phyloP scores from a whole-genome alignment of 345 rosid species.

The Angophora floribunda region DNA sequence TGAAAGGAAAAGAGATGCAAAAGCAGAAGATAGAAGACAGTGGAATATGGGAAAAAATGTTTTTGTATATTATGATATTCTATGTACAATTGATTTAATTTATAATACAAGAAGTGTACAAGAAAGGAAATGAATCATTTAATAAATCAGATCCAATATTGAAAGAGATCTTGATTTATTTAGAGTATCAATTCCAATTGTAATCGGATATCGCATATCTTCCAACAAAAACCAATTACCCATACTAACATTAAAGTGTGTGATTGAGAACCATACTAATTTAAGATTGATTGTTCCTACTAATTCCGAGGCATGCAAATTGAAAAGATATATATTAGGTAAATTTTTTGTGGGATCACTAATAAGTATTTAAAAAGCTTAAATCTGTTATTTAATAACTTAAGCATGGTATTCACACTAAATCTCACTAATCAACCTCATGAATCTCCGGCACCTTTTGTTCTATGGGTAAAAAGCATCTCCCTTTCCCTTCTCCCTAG shows the following conservation, averaged over 20 bases:
- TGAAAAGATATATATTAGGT: neutral
- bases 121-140: no score
- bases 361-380: no score
- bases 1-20: no score
- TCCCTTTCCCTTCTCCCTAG: neutral
- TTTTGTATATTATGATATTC: no score
- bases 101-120: no score
- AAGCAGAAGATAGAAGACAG: no score
- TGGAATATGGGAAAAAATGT: no score
- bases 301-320: neutral
- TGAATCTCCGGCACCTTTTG: neutral
- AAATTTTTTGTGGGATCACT: neutral
- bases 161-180: no score
- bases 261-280: fast-evolving
- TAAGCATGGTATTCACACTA: neutral
- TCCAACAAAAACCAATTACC: neutral
- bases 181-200: no score
- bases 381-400: neutral
- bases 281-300: fast-evolving
- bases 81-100: no score
- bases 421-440: neutral
- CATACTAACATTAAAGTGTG: neutral
- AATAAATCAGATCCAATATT: no score
- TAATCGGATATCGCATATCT: no score
- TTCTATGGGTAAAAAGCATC: neutral